Base-by-base conservation (phyloP, 2,329 filamentous ascomycete genomes). In the Cryphonectria radicalis region DNA sequence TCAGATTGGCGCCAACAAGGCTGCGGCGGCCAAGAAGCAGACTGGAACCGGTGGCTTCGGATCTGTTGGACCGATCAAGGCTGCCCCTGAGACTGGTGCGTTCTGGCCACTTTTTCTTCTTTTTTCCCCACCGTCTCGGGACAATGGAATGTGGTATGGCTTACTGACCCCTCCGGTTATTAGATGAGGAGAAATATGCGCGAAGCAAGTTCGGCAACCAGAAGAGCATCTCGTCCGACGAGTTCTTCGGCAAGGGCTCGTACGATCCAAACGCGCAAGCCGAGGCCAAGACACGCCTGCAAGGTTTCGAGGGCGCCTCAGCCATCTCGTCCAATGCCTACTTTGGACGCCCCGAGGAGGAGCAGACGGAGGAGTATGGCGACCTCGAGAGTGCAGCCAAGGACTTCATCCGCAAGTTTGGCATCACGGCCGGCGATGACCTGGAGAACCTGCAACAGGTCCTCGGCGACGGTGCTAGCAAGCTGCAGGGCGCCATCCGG, bases 311-410 rank as follows among this genome's bases (percentile, higher is more conserved):
- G 82, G 94, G 96, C 62, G 95, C 96, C 14, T 91, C 91, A 1
- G 85, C 94, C 75, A 99, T 99, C 81, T 98, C 95, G 8, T 97
- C 93, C 71, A 99, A 98, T 81, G 94, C 94, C 69, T 99, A 98
- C 87, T 99, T 99, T 81, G 96, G 96, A 73, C 92, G 95, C 67
- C 92, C 94, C 2, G 96, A 99, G 79, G 92, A 97, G 76, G 83
- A 88, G 43, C 85, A 85, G 70, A 79, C 82, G 1, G 93, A 95
- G 74, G 93, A 93, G 60, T 98, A 97, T 75, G 94, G 95, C 63
- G 95, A 98, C 78, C 84, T 99, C 72, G 96, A 99, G 83, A 88
- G 85, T n/a, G 94, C 94, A 0, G 96, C 96, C 72, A 97, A 96
- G 84, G 96, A 99, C 81, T 97, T 98, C 82, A 91, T 98, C 43